Evolutionary conservation across 768 basidiomycete genomes (phyloP).

Genomic region (Phallus indusiatus): DNA sequence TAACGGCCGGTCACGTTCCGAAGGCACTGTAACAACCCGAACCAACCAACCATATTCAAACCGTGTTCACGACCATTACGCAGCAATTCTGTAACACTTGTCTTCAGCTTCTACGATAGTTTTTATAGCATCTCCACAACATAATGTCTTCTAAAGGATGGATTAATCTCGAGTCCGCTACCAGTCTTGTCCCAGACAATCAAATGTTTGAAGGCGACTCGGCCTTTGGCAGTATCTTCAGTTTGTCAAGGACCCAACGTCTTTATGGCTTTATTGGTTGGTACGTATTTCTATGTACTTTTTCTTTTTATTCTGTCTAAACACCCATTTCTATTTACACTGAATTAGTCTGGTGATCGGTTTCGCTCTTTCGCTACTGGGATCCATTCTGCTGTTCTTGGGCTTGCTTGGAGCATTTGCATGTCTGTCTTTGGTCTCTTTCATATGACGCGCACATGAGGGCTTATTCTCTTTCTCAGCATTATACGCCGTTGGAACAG

Average conservation of each 20-base stretch:
- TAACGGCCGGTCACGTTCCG: no score
- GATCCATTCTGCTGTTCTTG: slow-evolving; percentile 66
- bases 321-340: not conserved
- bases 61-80: not conserved
- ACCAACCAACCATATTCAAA: not conserved
- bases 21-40: not conserved
- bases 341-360: slow-evolving; percentile 54
- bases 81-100: not conserved
- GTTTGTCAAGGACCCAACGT: slow-evolving; percentile 68
- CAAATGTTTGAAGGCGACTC: slow-evolving; percentile 86
- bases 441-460: slow-evolving; percentile 5
- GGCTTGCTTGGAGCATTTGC: slow-evolving; percentile 64
- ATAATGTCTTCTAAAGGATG: slow-evolving; percentile 48
- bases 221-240: slow-evolving; percentile 64
- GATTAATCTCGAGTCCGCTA: slow-evolving; percentile 74
- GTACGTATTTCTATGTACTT: slow-evolving; percentile 33
- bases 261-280: slow-evolving; percentile 83
- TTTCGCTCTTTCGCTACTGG: slow-evolving; percentile 73
- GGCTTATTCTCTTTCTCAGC: not conserved
- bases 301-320: not conserved
- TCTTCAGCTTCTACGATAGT: no score
- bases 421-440: slow-evolving; percentile 35
- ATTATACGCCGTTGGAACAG: slow-evolving; percentile 58
- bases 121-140: no score
- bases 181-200: slow-evolving; percentile 56